Percentiles rank a stretch among this genome's conserved stretches.
Evolutionary conservation across 2,329 filamentous ascomycete species (phyloP).

Genomic region (Cercospora sojina): DNA sequence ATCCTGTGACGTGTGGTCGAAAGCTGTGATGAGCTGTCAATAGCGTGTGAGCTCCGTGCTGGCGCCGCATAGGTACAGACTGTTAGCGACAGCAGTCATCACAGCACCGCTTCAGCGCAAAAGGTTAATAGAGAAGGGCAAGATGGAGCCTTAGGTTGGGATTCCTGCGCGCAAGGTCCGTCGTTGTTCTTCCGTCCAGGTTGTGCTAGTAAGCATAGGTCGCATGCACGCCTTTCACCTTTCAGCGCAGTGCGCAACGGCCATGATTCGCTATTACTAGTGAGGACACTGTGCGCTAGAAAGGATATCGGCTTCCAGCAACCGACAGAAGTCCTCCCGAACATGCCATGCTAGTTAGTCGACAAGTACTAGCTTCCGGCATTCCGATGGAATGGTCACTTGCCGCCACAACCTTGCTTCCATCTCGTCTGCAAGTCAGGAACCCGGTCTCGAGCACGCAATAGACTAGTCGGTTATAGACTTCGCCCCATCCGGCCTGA

Average conservation of each 20-base stretch:
- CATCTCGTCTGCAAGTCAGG: conserved; percentile 1
- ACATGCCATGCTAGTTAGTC: not conserved
- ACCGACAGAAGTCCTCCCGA: not conserved
- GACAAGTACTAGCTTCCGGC: not conserved
- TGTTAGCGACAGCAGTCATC: not conserved
- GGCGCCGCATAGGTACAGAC: not conserved
- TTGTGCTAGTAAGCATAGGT: not conserved
- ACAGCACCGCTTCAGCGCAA: not conserved
- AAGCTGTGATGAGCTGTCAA: conserved; percentile 1
- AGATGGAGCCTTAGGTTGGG: not conserved
- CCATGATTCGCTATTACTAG: not conserved
- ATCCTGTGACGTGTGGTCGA: not conserved
- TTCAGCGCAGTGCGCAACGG: not conserved
- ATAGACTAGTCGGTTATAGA: not conserved
- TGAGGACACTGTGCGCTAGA: not conserved
- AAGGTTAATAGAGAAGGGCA: not conserved
- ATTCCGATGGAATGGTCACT: not conserved
- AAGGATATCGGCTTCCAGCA: not conserved
- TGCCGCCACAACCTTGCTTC: not conserved
- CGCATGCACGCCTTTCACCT: not conserved
- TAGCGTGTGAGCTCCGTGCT: not conserved
- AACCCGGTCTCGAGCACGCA: not conserved
- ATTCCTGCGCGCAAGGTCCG: not conserved
- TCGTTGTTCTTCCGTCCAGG: not conserved
- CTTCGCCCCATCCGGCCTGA: not conserved